Evolutionary conservation across 129 eudicot genomes (phyloP), one percentile per base, ranked within the genome.

Genomic region (Helianthus annuus): DNA sequence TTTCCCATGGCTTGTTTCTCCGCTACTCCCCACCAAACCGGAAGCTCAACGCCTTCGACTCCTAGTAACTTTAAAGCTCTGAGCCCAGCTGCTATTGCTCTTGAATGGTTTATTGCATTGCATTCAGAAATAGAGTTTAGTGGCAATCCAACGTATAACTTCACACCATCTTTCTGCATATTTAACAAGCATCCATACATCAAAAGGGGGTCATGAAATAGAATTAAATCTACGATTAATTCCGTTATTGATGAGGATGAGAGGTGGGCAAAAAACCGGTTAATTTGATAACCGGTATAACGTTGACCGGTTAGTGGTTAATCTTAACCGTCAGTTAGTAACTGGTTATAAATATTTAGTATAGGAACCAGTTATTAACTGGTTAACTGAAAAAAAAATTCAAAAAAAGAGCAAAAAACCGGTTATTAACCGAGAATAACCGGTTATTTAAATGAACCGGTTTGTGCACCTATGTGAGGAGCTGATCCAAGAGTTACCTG

Each of bases 31-130:
- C 98, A 93, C 93, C 92, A 93, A 57, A 93, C 49, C 7, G 97
- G 98, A 58, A 93, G 96, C 79, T 93, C 98, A 4, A 90, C 97
- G 9, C 97, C 98, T 19, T 83, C 96, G 10, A 93, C 89, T 4
- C 98, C 97, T 68, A 93, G 63, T 66, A 93, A 59, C 60, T 93
- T 93, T 57, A 93, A 74, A 12, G 98, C 98, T 73, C 75, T 79
- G 7, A 93, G 78, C 17, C 98, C 98, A 27, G 85, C 92, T 44
- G 82, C 64, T 60, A 90, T 74, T 44, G 96, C 98, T 72, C 85
- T 79, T n/a, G 82, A 80, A 55, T 93, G 89, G 64, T 80, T 87
- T 45, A 91, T 73, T 2, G 77, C 61, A 73, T 61, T 61, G 54
- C 77, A 73, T 34, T 73, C 81, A 6, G 97, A 87, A 42, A 94